Conservation (phyloP, 257 asterid genomes). For the Solanum dulcamara region DNA sequence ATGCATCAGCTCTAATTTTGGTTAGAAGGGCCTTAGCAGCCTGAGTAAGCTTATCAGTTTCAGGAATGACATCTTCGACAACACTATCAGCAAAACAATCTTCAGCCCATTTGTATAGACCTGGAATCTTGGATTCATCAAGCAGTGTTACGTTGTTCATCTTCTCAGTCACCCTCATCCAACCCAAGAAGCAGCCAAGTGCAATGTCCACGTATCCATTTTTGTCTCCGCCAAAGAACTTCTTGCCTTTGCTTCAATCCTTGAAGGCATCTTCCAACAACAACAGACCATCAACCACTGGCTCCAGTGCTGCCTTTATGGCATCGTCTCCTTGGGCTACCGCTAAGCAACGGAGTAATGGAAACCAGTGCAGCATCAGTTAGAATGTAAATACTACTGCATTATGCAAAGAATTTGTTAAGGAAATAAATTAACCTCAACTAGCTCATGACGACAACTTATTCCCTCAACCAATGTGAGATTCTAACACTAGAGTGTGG, state of each 20-base stretch:
- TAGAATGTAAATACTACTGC: background rate
- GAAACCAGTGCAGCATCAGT: slow-evolving; percentile 40
- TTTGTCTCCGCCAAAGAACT: slow-evolving; percentile 39
- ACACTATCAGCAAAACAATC: slow-evolving; percentile 16
- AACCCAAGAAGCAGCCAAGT: slow-evolving; percentile 41
- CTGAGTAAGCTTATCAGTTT: slow-evolving; percentile 32
- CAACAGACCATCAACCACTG: slow-evolving; percentile 18
- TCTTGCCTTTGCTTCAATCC: slow-evolving; percentile 36
- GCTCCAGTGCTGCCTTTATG: slow-evolving; percentile 3
- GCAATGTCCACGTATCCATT: slow-evolving; percentile 51
- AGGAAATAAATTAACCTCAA: background rate
- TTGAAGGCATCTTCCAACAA: slow-evolving; percentile 45
- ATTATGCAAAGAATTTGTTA: background rate
- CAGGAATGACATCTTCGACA: slow-evolving; percentile 46
- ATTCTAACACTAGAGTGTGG: background rate
- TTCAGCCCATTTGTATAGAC: slow-evolving; percentile 38
- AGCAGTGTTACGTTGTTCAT: slow-evolving; percentile 14
- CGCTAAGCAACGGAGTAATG: slow-evolving; percentile 16
- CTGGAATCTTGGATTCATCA: slow-evolving; percentile 36
- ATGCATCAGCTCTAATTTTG: background rate
- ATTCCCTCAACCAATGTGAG: background rate
- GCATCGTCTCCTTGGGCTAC: slow-evolving; percentile 31
- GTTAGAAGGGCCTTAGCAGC: slow-evolving; percentile 11
- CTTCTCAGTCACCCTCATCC: slow-evolving; percentile 29
- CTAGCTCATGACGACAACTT: background rate